Evolutionary conservation across 331 rosid genomes (phyloP).

Genomic region (Erythrophleum ivorense): DNA sequence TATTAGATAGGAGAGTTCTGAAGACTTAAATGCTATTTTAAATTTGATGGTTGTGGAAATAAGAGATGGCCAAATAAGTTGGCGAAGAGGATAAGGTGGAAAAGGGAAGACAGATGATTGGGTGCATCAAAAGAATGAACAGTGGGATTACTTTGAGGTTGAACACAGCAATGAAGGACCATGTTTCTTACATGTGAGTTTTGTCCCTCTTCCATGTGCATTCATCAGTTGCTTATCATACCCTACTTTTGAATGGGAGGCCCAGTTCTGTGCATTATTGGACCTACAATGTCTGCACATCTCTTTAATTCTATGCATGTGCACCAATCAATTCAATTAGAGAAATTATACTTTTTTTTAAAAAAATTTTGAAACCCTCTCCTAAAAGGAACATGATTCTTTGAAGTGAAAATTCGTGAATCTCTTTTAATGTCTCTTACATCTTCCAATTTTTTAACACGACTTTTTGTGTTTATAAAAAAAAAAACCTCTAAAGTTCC

Average conservation of each 20-base stretch:
- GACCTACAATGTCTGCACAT: neutral
- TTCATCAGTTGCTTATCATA: neutral
- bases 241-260: no score
- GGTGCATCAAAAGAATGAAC: constrained; percentile 16
- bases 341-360: no score
- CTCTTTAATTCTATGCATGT: no score
- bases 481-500: no score
- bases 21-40: neutral
- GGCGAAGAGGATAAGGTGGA: constrained; percentile 37
- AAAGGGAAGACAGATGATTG: neutral
- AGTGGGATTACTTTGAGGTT: constrained; percentile 33
- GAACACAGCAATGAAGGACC: constrained; percentile 27
- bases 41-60: neutral
- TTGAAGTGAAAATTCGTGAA: no score
- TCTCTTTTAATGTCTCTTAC: no score
- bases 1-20: neutral
- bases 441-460: no score
- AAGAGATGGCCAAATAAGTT: neutral
- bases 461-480: no score
- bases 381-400: no score
- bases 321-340: no score
- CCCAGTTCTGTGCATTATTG: neutral
- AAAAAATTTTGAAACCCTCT: no score
- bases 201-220: constrained; percentile 49
- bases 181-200: constrained; percentile 45